Base-by-base conservation (phyloP, 2,329 filamentous ascomycete genomes). In the Dendrostoma leiphaemia region DNA sequence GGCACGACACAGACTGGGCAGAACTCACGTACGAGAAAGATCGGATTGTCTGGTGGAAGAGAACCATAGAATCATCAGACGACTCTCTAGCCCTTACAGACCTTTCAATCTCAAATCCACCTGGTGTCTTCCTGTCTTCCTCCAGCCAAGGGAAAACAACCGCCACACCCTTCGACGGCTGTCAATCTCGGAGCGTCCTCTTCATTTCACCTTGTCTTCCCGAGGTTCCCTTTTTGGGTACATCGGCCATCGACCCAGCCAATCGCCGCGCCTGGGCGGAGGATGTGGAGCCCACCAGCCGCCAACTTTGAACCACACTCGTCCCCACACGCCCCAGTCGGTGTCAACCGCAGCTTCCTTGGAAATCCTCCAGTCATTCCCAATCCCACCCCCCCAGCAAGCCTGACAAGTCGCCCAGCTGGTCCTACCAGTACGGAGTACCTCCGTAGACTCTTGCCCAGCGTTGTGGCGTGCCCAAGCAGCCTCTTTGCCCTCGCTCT, bases 111-210 rank as follows among this genome's bases (percentile, higher is more conserved):
- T 19, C 23, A 40, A 26, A 45, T 47, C 40, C 46, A 51, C 35
- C 23, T 32, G 31, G 32, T 48, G 37, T 53, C 43, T 31, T 48
- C 19, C 28, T 46, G 8, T 48, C 29, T 45, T 40, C 34, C 49
- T 17, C 44, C 29, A 45, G 38, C 48, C 48, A 56, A 48, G 48
- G 53, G 41, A 51, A 52, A 51, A 43, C 48, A 41, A 26, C 53
- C 48, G 48, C 19, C 32, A 43, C 48, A 41, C 24, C 53, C 48
- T 43, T 24, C 32, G 23, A 23, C 6, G 19, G 48, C 41, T 29
- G 41, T 31, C 41, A n/a, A 45, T 45, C 41, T 31, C 24, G 28
- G 24, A 45, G 41, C n/a, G 29, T 34, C 32, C 46, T 48, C 19
- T 35, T 48, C 32, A 38, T 48, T 44, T 51, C 48, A 32, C 37